Percentiles rank a stretch among this genome's conserved stretches.
phyloP scores from a whole-genome alignment of 2,329 filamentous ascomycete genomes.

The Colletotrichum simmondsii region DNA sequence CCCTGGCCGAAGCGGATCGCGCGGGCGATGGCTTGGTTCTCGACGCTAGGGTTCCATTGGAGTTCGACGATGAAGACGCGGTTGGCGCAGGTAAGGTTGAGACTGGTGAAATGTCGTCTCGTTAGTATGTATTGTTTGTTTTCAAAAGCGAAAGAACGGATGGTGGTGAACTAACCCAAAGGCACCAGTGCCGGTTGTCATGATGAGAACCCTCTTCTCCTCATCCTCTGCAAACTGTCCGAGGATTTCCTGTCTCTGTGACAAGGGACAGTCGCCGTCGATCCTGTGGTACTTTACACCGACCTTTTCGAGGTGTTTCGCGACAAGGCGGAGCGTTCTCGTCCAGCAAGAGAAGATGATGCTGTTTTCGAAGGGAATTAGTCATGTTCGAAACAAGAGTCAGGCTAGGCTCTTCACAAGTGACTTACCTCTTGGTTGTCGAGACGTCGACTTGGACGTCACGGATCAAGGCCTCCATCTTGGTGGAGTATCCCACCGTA shows the following conservation, averaged over 20 bases:
- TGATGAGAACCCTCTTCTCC: conserved; percentile 54
- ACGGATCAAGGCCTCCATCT: conserved; percentile 44
- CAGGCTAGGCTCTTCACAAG: too few relatives aligned
- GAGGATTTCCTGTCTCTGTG: conserved; percentile 49
- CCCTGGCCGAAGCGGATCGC: conserved; percentile 59
- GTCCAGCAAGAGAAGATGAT: conserved; percentile 61
- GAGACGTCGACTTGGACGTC: conserved; percentile 42
- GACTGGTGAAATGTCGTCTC: conserved; percentile 37
- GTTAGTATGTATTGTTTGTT: background rate
- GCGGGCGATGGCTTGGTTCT: conserved; percentile 62
- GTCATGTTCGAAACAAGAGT: too few relatives aligned
- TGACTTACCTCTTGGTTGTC: conserved; percentile 40
- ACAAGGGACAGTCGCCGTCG: conserved; percentile 53
- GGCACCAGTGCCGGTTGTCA: conserved; percentile 64
- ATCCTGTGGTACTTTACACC: conserved; percentile 49
- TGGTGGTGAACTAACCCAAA: conserved; percentile 51
- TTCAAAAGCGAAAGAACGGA: background rate
- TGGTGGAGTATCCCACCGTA: conserved; percentile 42
- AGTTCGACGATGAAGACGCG: conserved; percentile 62
- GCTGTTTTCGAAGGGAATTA: conserved; percentile 37
- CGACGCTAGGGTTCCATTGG: conserved; percentile 65
- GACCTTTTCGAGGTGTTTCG: conserved; percentile 40
- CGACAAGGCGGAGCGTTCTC: conserved; percentile 51
- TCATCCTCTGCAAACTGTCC: conserved; percentile 46
- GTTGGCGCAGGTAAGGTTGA: conserved; percentile 61